phyloP scores from a whole-genome alignment of 495 filamentous ascomycete genomes.

The Penicillium atrosanguineum region DNA sequence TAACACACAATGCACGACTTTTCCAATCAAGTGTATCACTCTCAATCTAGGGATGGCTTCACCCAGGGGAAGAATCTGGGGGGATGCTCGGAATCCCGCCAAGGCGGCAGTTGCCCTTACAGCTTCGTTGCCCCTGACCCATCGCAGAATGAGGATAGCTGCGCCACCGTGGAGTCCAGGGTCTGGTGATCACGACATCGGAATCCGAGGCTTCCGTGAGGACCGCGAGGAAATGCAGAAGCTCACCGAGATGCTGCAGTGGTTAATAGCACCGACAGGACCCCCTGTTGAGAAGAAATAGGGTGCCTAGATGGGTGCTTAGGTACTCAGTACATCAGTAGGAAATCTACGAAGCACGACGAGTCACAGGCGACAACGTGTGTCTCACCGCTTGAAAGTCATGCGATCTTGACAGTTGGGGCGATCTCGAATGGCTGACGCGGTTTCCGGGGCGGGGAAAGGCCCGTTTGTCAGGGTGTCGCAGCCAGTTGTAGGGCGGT shows the following conservation, averaged over 20 bases:
- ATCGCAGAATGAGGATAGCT: background rate
- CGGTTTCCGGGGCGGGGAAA: background rate
- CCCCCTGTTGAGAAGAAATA: too few relatives aligned
- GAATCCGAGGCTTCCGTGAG: background rate
- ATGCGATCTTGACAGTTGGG: background rate
- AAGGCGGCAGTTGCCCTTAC: constrained; percentile 11
- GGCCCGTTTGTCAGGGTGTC: background rate
- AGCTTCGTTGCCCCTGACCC: background rate
- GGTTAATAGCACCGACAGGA: background rate
- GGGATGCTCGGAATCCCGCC: constrained; percentile 3
- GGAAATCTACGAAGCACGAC: background rate
- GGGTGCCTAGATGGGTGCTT: too few relatives aligned
- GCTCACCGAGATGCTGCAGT: background rate
- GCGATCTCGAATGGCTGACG: constrained; percentile 1
- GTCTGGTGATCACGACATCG: background rate
- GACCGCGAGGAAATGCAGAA: background rate
- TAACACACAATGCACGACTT: background rate
- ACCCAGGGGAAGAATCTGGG: constrained; percentile 2
- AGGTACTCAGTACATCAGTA: background rate
- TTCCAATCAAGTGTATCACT: background rate
- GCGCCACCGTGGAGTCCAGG: background rate
- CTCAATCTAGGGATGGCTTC: background rate
- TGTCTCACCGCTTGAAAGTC: background rate
- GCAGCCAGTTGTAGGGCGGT: background rate
- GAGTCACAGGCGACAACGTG: background rate